Conservation (phyloP, 2,329 filamentous ascomycete species). For the Penicillium sp. region DNA sequence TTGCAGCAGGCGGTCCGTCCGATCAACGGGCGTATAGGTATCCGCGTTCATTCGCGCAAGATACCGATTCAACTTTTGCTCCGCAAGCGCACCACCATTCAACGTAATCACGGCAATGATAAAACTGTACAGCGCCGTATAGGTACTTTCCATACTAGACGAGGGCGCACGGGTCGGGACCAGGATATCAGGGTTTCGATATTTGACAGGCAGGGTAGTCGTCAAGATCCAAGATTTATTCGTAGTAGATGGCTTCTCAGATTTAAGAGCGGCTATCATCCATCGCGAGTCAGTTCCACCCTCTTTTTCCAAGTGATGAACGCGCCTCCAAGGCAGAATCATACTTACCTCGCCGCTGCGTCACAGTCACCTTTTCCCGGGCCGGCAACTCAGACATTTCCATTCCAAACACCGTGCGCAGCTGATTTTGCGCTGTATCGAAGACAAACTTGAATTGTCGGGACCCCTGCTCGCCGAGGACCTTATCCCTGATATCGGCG, state of each 20-base stretch:
- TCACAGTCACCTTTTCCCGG: constrained; percentile 72
- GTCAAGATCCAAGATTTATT: constrained; percentile 72
- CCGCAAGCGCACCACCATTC: constrained; percentile 64
- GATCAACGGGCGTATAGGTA: constrained; percentile 65
- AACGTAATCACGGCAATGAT: constrained; percentile 72
- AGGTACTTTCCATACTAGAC: constrained; percentile 65
- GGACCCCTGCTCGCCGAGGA: constrained; percentile 62
- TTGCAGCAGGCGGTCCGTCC: constrained; percentile 67
- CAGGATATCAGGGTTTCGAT: constrained; percentile 62
- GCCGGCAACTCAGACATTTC: constrained; percentile 76
- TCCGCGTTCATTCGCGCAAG: constrained; percentile 70
- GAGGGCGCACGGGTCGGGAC: constrained; percentile 62
- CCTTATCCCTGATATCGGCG: constrained; percentile 55
- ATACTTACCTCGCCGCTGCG: constrained; percentile 65
- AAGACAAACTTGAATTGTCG: constrained; percentile 73
- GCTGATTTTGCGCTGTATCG: constrained; percentile 63
- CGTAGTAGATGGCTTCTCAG: constrained; percentile 40
- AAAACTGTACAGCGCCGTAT: constrained; percentile 73
- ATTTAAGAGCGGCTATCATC: constrained; percentile 49
- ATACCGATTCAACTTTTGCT: constrained; percentile 71
- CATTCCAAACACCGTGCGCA: constrained; percentile 81
- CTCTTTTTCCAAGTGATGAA: no score
- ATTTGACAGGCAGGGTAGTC: constrained; percentile 63
- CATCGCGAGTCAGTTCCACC: no score
- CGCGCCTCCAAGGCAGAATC: no score